Percentiles rank a stretch among this genome's conserved stretches.
Evolutionary conservation across 768 basidiomycete species (phyloP).

Genomic region (Pleurotus cornucopiae): DNA sequence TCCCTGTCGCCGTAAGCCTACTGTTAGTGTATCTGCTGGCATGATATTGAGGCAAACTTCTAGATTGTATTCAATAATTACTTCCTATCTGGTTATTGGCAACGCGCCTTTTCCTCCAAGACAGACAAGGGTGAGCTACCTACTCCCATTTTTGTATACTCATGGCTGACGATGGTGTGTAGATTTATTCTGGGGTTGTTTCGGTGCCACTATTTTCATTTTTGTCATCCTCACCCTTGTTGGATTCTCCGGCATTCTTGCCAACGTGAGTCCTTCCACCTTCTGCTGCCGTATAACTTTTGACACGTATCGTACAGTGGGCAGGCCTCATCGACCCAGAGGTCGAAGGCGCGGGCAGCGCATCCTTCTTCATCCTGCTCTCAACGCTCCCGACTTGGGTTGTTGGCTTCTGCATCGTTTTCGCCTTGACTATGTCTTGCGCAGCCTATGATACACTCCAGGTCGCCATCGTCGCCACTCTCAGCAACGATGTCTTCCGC

Average conservation of each 20-base stretch:
- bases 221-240: constrained; percentile 6
- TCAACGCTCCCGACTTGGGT: constrained; percentile 3
- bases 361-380: constrained; percentile 3
- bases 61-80: constrained; percentile 8
- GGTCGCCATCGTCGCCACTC: constrained; percentile 2
- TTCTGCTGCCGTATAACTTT: not conserved
- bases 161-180: not conserved
- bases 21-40: too few species aligned
- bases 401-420: constrained; percentile 7
- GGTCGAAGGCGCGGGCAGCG: not conserved
- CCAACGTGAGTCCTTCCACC: not conserved
- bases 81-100: constrained; percentile 5
- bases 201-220: constrained; percentile 5
- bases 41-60: not conserved
- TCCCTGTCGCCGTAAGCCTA: not conserved
- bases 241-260: not conserved
- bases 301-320: not conserved
- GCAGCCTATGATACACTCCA: constrained; percentile 5
- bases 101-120: constrained; percentile 7
- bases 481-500: constrained; percentile 7
- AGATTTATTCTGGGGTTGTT: constrained; percentile 5
- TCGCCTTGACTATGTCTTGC: constrained; percentile 5
- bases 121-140: not conserved
- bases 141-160: not conserved
- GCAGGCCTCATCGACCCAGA: constrained; percentile 4